Evolutionary conservation across 345 rosid species (phyloP).

Genomic region (Trapa bicornis): DNA sequence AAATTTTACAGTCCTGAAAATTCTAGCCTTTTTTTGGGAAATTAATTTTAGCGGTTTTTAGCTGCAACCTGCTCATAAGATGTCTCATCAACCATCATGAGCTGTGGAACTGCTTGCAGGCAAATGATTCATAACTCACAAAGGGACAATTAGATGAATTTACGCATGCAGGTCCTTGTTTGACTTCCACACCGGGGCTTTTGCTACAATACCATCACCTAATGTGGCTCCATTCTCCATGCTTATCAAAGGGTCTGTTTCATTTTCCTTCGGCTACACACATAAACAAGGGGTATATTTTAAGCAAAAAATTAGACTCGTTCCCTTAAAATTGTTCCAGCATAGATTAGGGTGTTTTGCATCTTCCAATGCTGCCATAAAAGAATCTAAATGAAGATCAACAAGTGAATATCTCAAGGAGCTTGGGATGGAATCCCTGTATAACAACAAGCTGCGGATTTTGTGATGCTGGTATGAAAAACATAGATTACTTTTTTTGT

Average conservation of each 20-base stretch:
- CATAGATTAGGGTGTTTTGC: neutral
- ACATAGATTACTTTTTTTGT: too few species aligned
- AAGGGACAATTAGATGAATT: conserved; percentile 2
- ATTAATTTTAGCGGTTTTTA: neutral
- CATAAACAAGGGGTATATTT: neutral
- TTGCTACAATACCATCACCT: conserved; percentile 38
- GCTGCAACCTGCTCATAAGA: neutral
- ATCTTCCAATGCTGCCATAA: neutral
- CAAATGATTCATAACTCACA: neutral
- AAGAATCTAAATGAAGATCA: neutral
- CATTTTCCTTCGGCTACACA: conserved; percentile 63
- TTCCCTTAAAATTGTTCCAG: neutral
- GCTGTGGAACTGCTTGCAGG: neutral
- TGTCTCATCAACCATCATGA: neutral
- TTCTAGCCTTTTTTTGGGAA: neutral
- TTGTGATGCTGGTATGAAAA: too few species aligned
- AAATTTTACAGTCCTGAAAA: conserved; percentile 1
- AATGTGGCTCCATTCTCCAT: conserved; percentile 69
- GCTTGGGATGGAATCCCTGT: too few species aligned
- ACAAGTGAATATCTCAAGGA: too few species aligned
- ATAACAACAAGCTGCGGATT: too few species aligned
- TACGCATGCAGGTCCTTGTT: conserved; percentile 90
- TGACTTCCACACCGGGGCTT: conserved; percentile 69
- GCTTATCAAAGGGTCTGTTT: conserved; percentile 62
- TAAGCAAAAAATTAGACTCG: neutral